Conservation (phyloP, 768 basidiomycete species). For the Lentinula guzmanii region DNA sequence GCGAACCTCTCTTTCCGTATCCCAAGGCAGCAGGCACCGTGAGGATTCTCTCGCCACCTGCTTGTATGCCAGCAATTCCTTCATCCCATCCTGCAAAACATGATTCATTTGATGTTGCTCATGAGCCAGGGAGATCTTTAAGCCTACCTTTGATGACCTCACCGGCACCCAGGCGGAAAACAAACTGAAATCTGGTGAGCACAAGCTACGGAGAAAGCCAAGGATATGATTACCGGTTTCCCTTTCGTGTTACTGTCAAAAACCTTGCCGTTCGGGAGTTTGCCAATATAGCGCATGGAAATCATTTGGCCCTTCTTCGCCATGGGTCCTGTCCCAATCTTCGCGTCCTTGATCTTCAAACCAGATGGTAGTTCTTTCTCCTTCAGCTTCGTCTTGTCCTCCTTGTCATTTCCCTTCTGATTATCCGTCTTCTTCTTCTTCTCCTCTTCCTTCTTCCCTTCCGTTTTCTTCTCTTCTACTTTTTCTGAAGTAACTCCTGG, state of each 20-base stretch:
- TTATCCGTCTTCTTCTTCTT: constrained; percentile 21
- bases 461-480: constrained; percentile 20
- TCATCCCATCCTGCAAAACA: constrained; percentile 72
- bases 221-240: constrained; percentile 54
- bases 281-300: constrained; percentile 90
- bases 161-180: constrained; percentile 75
- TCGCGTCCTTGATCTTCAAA: constrained; percentile 70
- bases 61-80: constrained; percentile 89
- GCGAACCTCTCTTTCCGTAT: constrained; percentile 57
- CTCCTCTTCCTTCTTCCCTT: constrained; percentile 23
- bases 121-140: not conserved
- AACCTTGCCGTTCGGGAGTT: constrained; percentile 66
- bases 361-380: constrained; percentile 59
- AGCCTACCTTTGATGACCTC: constrained; percentile 84
- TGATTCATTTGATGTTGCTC: not conserved
- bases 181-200: constrained; percentile 38
- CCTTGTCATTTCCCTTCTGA: constrained; percentile 23
- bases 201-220: not conserved
- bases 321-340: constrained; percentile 74
- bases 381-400: constrained; percentile 24
- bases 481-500: constrained; percentile 21
- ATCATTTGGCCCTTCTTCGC: constrained; percentile 85
- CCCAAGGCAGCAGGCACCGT: constrained; percentile 66
- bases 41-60: constrained; percentile 81
- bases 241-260: constrained; percentile 84